Evolutionary conservation across 192 early-diverging fungal genomes (phyloP), one percentile per base, ranked within the genome.

Genomic region (Backusella morwellensis): DNA sequence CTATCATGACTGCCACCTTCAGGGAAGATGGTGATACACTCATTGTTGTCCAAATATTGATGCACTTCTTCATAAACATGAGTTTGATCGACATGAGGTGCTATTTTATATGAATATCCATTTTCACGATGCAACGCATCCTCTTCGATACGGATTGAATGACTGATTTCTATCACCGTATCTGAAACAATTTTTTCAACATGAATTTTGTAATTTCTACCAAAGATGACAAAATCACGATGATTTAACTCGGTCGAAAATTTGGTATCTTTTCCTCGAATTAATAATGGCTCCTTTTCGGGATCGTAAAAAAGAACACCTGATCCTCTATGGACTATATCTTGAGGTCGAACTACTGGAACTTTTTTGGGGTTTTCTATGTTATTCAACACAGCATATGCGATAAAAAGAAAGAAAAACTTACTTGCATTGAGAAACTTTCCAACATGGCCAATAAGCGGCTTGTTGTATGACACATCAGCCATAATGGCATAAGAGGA

Each of bases 1-100:
- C 96, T 91, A 80, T 99, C 97, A 84, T 99, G 97, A 74, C 92
- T 94, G 11, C 97, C 97, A 66, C 97, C 97, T 74, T 98, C 97
- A 15, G 97, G 97, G 83, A 99, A 99, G 75, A 99, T 97, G 19
- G 95, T 96, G 4, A 99, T 89, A 78, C 95, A 95, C 54, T 86
- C 77, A 17, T 83, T 90, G 32, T 80, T 81, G 75, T 92, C 88
- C 26, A 99, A 80, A 7, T 91, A 88, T 14, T 90, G 82, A 74
- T 92, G 90, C 15, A 99, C 97, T 12, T 88, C 85, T 44, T 87
- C 81, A 81, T 95, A 98, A 83, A 98, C 94, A 3, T 89, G 86
- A 68, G 85, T 82, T 84, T 98, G 97, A 82, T 99, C 93, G 59
- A 99, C 86, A 78, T 95, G 91, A 50, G 97, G 93, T 29, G 87